Evolutionary conservation across 108 stramenopile species (phyloP).

Genomic region (Schizochytrium sp.): DNA sequence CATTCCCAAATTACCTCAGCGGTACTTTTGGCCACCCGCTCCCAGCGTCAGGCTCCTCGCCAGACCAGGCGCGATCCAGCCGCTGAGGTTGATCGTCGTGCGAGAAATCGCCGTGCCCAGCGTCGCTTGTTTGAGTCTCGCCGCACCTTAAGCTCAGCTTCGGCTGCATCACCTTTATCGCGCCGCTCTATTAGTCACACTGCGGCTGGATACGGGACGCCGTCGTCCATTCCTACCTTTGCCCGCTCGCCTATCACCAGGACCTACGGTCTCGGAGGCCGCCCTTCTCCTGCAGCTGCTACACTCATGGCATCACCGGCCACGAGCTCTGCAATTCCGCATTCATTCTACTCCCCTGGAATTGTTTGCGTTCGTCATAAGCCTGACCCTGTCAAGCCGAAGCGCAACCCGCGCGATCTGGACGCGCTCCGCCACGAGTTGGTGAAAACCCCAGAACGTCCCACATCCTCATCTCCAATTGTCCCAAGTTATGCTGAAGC

Average conservation of each 20-base stretch:
- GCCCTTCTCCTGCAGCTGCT: no score
- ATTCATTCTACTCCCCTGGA: not conserved
- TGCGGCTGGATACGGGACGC: not conserved
- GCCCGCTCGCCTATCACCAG: not conserved
- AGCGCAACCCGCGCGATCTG: slow-evolving; percentile 49
- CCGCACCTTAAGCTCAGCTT: no score
- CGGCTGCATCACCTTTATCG: no score
- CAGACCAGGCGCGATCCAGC: not conserved
- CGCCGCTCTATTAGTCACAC: no score
- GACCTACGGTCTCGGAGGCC: no score
- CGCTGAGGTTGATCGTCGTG: not conserved
- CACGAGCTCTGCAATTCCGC: not conserved
- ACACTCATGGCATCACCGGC: no score
- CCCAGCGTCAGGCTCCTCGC: not conserved
- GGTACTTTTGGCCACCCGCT: no score
- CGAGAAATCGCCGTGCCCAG: not conserved
- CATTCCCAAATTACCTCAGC: no score
- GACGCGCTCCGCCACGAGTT: slow-evolving; percentile 47
- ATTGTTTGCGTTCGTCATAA: not conserved
- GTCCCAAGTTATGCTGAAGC: slow-evolving; percentile 14
- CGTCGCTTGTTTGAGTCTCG: not conserved
- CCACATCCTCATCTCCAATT: not conserved
- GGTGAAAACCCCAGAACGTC: slow-evolving; percentile 37
- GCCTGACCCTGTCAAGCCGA: slow-evolving; percentile 33
- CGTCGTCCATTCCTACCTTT: not conserved